Percentiles rank a stretch among this genome's conserved stretches.
These are phyloP conservation scores for Taxillus chinensis DNA, from an alignment of 164 flowering plant genomes.

Conservation along the genomic window DNA sequence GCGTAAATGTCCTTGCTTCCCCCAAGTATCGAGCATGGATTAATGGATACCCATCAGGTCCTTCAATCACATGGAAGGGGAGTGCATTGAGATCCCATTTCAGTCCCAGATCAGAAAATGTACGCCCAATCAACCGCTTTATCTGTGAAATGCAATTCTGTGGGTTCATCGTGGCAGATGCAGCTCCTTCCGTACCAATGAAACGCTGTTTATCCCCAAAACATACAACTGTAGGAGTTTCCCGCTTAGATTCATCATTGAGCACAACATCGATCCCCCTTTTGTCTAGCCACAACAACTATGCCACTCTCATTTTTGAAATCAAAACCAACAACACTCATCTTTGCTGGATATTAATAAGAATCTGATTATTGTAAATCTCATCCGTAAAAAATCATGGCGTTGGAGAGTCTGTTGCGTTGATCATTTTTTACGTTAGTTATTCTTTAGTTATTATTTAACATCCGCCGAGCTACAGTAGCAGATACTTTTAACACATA, in stretches of 20 bases:
- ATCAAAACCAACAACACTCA: slow-evolving; percentile 98
- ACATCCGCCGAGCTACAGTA: no score
- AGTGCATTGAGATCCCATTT: slow-evolving; percentile 62
- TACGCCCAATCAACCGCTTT: slow-evolving; percentile 67
- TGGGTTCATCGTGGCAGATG: slow-evolving; percentile 75
- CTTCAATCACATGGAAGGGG: slow-evolving; percentile 71
- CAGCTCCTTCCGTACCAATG: slow-evolving; percentile 92
- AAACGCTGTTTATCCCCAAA: slow-evolving; percentile 93
- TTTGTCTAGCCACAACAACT: slow-evolving; percentile 90
- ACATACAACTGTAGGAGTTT: slow-evolving; percentile 83
- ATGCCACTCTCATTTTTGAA: slow-evolving; percentile 87
- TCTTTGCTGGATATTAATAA: slow-evolving; percentile 17
- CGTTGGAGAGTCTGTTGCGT: no score
- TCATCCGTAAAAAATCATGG: no score
- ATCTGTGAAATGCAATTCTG: slow-evolving; percentile 77
- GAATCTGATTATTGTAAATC: not conserved
- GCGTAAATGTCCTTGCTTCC: slow-evolving; percentile 58
- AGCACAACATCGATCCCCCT: slow-evolving; percentile 93
- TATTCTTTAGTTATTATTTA: no score
- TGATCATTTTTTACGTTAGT: no score
- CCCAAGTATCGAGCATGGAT: slow-evolving; percentile 71
- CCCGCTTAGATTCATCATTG: slow-evolving; percentile 88
- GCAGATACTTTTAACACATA: no score
- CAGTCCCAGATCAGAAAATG: slow-evolving; percentile 72
- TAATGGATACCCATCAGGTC: slow-evolving; percentile 84